Base-by-base conservation (phyloP, 345 rosid genomes). In the Excoecaria cochinchinensis region DNA sequence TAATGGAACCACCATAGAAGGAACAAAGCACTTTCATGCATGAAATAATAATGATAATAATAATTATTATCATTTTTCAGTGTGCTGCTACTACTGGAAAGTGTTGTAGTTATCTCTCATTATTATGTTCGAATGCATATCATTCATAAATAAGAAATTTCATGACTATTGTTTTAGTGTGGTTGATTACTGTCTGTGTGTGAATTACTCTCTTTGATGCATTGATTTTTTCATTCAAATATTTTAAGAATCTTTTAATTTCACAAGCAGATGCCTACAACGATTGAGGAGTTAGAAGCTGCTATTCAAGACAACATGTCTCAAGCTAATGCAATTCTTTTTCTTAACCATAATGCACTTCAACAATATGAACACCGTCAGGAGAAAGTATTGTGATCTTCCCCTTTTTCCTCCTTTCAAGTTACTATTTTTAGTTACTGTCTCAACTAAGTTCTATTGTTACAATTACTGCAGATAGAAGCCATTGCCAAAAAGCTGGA, bases 281-380 rank as follows among this genome's bases (percentile, higher is more conserved):
- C 97, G 16, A 76, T 95, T 52, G 99, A 92, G 87, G 97, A 95
- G 77, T 71, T 95, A 82, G 90, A 91, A 80, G 99, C 97, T 62
- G 95, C 95, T 17, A 92, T 92, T 71, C 91, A 91, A 81, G 99
- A 92, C 78, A 87, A 80, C 72, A 72, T 85, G 40, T 83, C 94
- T 78, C 92, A 90, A 84, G 97, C 97, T 58, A 95, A 95, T 84
- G 91, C 97, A 61, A 91, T 88, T 73, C 89, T 89, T 70, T 90
- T 86, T 44, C 86, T 95, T 62, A 95, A 95, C 83, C 91, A 89
- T 70, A 95, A 95, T 78, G 84, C 91, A 40, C 74, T 95, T 70
- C 85, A 87, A 76, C 97, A 92, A 81, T 95, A 95, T 77, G 94
- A 92, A 75, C 86, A 89, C 78, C 91, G 99, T 75, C 90, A 79